Evolutionary conservation across 768 basidiomycete genomes (phyloP), one percentile per base, ranked within the genome.

Genomic region (Tylopilus vinaceipallidus): DNA sequence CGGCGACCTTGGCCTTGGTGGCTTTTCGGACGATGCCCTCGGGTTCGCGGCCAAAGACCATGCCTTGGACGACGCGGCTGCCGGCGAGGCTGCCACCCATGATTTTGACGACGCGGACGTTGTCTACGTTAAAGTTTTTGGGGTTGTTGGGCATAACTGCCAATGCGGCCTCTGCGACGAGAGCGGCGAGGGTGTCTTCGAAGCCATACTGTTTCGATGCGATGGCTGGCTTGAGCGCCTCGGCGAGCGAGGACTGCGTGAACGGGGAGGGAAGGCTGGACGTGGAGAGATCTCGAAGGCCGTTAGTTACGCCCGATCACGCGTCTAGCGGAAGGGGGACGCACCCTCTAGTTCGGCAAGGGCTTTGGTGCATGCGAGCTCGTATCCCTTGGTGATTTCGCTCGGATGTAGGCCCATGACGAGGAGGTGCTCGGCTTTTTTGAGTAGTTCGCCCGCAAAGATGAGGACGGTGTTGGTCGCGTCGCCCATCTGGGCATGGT

Each of bases 321-420:
- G 52, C 40, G 49, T 30, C 29, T 23, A 14, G 26, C n/a, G 57
- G 57, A 12, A 79, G 86, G 56, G 53, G 10, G 19, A 81, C 92
- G 61, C 62, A 97, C 95, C 84, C 71, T 95, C 91, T 2, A 99
- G 80, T 67, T 97, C 94, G 35, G 86, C 76, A 32, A 94, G 75
- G 1, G 88, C 90, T 70, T 91, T 95, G 29, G 73, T 71, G 44
- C 84, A 82, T 22, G 94, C 97, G 47, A 98, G 81, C 66, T 98
- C 95, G 65, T 95, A 99, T 2, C 97, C 97, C 58, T 89, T 83
- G 55, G 91, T 91, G 50, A 98, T 81, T 68, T 99, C 97, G 63
- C 90, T 93, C 4, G 97, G 95, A 69, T 98, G 95, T 26, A 99
- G 78, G 35, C 97, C 97, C 94, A 98, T 95, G 32, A 94, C 77